Conservation (phyloP, 306 rosid genomes). For the Lathyrus oleraceus region DNA sequence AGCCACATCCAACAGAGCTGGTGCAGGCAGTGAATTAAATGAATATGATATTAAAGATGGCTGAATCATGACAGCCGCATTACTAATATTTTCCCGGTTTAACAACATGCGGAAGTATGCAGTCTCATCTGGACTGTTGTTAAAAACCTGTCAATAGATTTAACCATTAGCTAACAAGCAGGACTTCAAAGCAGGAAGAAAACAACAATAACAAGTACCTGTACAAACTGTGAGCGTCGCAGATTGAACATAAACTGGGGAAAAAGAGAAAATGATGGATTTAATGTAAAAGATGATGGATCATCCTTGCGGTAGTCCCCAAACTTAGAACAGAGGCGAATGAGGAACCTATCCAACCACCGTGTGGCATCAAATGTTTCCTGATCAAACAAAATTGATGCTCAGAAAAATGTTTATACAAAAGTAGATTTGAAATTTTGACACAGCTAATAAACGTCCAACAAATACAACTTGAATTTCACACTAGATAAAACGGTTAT, state of each 20-base stretch:
- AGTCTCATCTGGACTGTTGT: slow-evolving; percentile 99
- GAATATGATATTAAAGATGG: slow-evolving; percentile 90
- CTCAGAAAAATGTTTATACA: slow-evolving; percentile 14
- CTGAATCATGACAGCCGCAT: slow-evolving; percentile 97
- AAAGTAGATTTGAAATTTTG: not conserved
- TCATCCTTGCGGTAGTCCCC: slow-evolving; percentile 98
- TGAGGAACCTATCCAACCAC: slow-evolving; percentile 94
- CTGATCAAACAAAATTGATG: slow-evolving; percentile 50
- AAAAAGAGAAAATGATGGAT: slow-evolving; percentile 80
- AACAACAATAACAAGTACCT: slow-evolving; percentile 52
- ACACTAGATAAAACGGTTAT: not conserved
- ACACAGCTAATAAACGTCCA: slow-evolving; percentile 11
- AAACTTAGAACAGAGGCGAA: slow-evolving; percentile 93
- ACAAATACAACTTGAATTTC: slow-evolving; percentile 12
- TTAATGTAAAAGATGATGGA: slow-evolving; percentile 84
- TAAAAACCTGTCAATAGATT: slow-evolving; percentile 74
- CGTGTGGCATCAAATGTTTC: slow-evolving; percentile 93
- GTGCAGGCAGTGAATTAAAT: slow-evolving; percentile 82
- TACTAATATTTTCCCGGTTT: slow-evolving; percentile 86
- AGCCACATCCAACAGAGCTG: slow-evolving; percentile 92
- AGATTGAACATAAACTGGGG: slow-evolving; percentile 97
- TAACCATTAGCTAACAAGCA: slow-evolving; percentile 26
- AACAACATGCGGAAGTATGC: slow-evolving; percentile 93
- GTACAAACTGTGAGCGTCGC: slow-evolving; percentile 95
- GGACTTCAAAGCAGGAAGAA: slow-evolving; percentile 15